Evolutionary conservation across 768 basidiomycete genomes (phyloP).

Genomic region (Boletus subcaerulescens): DNA sequence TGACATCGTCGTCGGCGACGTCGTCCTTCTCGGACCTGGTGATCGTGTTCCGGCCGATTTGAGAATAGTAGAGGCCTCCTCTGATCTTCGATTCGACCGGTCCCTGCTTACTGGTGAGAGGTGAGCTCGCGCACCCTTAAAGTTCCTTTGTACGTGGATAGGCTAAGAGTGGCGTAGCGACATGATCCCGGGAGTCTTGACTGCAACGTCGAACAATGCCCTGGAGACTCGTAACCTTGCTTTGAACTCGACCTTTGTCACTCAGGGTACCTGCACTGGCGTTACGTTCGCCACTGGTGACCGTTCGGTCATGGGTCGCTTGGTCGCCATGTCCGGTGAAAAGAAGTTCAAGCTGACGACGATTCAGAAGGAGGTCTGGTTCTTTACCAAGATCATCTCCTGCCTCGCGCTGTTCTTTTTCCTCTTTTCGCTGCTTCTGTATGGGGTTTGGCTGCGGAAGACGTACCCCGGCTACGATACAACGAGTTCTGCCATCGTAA

Average conservation of each 20-base stretch:
- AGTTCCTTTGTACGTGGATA: neutral
- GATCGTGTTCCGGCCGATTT: constrained; percentile 61
- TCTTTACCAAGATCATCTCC: constrained; percentile 51
- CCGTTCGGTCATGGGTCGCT: constrained; percentile 46
- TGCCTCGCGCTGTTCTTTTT: constrained; percentile 38
- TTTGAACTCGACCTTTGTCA: constrained; percentile 42
- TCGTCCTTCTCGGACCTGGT: constrained; percentile 48
- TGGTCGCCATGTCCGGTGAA: constrained; percentile 49
- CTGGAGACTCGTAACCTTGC: constrained; percentile 47
- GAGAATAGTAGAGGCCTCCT: constrained; percentile 47
- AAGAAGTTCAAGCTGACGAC: constrained; percentile 44
- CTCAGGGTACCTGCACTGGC: constrained; percentile 40
- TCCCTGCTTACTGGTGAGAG: constrained; percentile 49
- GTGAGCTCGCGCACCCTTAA: constrained; percentile 11
- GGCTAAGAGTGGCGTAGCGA: constrained; percentile 28
- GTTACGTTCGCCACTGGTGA: constrained; percentile 42
- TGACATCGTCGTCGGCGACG: constrained; percentile 54
- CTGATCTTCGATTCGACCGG: constrained; percentile 50
- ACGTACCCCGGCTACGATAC: constrained; percentile 32
- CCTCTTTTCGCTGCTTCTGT: constrained; percentile 38
- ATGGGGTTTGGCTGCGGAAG: constrained; percentile 39
- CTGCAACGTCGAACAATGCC: constrained; percentile 46
- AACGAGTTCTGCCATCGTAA: constrained; percentile 34
- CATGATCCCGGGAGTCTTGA: constrained; percentile 41
- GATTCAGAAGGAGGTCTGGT: constrained; percentile 46